These are phyloP conservation scores for Vitis rupestris DNA, from an alignment of 164 flowering plant species.

Conservation along the genomic window DNA sequence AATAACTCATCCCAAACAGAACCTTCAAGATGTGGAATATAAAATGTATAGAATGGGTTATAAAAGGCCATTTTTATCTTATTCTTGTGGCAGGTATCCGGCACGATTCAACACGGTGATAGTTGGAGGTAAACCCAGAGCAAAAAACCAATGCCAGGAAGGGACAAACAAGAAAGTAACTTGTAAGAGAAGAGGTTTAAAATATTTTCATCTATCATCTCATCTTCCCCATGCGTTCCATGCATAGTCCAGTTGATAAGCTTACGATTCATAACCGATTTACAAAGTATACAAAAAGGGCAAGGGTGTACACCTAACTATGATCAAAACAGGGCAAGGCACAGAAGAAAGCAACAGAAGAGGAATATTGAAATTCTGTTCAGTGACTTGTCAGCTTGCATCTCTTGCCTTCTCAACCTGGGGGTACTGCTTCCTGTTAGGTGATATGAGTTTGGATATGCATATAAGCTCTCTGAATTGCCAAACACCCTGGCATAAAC, in stretches of 20 bases:
- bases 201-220: background rate
- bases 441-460: conserved; percentile 47
- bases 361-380: conserved; percentile 53
- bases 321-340: conserved; percentile 50
- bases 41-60: no score
- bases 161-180: no score
- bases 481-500: conserved; percentile 55
- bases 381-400: conserved; percentile 49
- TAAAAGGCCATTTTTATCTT: no score
- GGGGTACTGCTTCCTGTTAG: conserved; percentile 24
- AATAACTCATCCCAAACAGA: no score
- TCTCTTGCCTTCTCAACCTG: conserved; percentile 53
- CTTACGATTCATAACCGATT: background rate
- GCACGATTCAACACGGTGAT: no score
- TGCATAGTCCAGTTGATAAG: background rate
- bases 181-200: no score
- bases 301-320: background rate
- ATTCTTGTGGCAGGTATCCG: no score
- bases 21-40: no score
- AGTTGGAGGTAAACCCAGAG: no score
- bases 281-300: conserved; percentile 17
- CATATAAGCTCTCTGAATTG: conserved; percentile 34
- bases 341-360: conserved; percentile 50
- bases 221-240: conserved; percentile 1
- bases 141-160: no score